phyloP scores from a whole-genome alignment of 208 protist species.

The Trypanosoma lewisi region DNA sequence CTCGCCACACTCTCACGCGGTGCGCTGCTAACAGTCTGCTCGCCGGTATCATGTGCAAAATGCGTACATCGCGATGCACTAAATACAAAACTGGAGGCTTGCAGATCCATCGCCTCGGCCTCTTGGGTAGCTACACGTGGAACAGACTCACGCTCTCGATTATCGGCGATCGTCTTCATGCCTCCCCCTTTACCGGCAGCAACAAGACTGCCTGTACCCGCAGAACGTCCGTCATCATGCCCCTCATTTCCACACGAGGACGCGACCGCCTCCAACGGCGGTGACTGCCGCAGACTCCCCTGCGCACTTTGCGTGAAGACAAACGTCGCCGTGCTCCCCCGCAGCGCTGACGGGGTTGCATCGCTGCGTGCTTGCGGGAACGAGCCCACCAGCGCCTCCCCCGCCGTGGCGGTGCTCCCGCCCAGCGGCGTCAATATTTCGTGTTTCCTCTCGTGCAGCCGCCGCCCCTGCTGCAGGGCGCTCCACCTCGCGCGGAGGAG shows the following conservation, averaged over 20 bases:
- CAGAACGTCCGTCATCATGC: neutral
- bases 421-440: too few species aligned
- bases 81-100: neutral
- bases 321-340: constrained; percentile 8
- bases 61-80: neutral
- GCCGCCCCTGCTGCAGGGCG: neutral
- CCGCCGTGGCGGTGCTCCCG: too few species aligned
- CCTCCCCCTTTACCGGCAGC: neutral
- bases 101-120: constrained; percentile 6
- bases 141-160: neutral
- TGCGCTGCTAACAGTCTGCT: too few species aligned
- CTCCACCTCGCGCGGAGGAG: neutral
- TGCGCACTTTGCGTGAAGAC: constrained; percentile 8
- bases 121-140: neutral
- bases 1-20: neutral
- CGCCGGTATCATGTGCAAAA: neutral
- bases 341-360: neutral
- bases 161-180: neutral
- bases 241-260: neutral
- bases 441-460: too few species aligned
- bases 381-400: neutral
- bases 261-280: constrained; percentile 3
- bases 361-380: neutral
- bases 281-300: constrained; percentile 9
- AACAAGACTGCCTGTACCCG: neutral